Conservation (phyloP, 108 stramenopile species). For the Aureococcus anophagefferens region DNA sequence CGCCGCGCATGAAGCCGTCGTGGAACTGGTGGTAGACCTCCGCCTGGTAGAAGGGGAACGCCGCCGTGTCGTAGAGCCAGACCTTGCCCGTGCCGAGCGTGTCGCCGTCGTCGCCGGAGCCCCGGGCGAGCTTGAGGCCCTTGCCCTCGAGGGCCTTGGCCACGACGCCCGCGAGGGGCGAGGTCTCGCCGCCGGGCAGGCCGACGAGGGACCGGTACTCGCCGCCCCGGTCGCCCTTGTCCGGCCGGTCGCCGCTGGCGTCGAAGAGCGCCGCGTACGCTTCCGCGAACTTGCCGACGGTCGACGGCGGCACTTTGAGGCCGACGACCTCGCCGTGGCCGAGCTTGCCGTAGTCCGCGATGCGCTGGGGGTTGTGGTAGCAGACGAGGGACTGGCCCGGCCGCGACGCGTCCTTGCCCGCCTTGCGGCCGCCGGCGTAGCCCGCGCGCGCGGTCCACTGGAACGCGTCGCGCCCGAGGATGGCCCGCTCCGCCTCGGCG, state of each 20-base stretch:
- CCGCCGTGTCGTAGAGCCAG: conserved; percentile 20
- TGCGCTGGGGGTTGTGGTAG: conserved; percentile 66
- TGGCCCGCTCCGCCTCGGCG: conserved; percentile 58
- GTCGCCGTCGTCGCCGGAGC: conserved; percentile 9
- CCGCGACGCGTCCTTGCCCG: conserved; percentile 10
- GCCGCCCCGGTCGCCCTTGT: conserved; percentile 65
- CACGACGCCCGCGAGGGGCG: conserved; percentile 45
- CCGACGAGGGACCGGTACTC: conserved; percentile 56
- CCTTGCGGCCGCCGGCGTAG: conserved; percentile 68
- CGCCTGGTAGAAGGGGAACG: conserved; percentile 61
- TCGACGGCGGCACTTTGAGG: conserved; percentile 50
- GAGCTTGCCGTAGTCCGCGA: conserved; percentile 72
- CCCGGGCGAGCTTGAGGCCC: conserved; percentile 30
- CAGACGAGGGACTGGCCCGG: conserved; percentile 51
- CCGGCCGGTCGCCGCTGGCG: conserved; percentile 51
- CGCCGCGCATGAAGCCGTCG: conserved; percentile 55
- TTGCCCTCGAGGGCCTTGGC: conserved; percentile 48
- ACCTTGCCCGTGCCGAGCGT: too few species aligned
- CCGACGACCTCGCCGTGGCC: conserved; percentile 81
- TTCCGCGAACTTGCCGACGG: conserved; percentile 59
- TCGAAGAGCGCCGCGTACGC: conserved; percentile 69
- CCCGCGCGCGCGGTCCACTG: conserved; percentile 57
- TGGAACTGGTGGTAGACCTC: conserved; percentile 65
- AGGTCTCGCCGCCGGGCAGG: conserved; percentile 24
- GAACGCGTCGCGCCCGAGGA: conserved; percentile 53